These are phyloP conservation scores for Fusarium globosum DNA, from an alignment of 2,329 filamentous ascomycete genomes.

Conservation along the genomic window DNA sequence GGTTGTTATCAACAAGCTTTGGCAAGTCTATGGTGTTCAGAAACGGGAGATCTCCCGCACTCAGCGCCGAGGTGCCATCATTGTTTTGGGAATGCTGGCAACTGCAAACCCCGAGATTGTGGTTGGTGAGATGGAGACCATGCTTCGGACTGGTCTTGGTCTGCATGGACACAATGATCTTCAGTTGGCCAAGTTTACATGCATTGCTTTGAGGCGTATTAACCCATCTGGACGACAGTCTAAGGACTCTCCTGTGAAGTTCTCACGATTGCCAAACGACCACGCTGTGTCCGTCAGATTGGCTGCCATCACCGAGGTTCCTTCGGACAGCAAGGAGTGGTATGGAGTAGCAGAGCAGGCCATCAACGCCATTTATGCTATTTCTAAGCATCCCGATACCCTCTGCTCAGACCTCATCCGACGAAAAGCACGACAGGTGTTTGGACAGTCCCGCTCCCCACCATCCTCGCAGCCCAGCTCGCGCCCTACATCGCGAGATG, in stretches of 20 bases:
- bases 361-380: slow-evolving; percentile 91
- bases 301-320: slow-evolving; percentile 85
- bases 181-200: slow-evolving; percentile 93
- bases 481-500: slow-evolving; percentile 59
- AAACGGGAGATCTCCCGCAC: slow-evolving; percentile 92
- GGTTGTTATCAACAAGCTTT: slow-evolving; percentile 88
- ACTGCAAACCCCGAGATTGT: slow-evolving; percentile 93
- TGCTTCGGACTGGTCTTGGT: slow-evolving; percentile 90
- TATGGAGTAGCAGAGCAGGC: slow-evolving; percentile 96
- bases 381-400: slow-evolving; percentile 93
- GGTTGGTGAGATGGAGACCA: slow-evolving; percentile 93
- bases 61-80: slow-evolving; percentile 92
- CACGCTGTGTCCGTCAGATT: slow-evolving; percentile 87
- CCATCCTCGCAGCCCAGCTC: slow-evolving; percentile 59
- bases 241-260: slow-evolving; percentile 75
- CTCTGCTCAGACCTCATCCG: slow-evolving; percentile 92
- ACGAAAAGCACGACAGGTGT: slow-evolving; percentile 87
- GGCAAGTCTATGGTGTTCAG: slow-evolving; percentile 97
- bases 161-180: slow-evolving; percentile 83
- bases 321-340: slow-evolving; percentile 94
- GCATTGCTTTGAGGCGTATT: slow-evolving; percentile 90
- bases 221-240: slow-evolving; percentile 84
- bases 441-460: slow-evolving; percentile 58
- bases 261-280: slow-evolving; percentile 87
- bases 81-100: slow-evolving; percentile 95